A percentile compares a stretch with the other conserved stretches of the same genome.
Evolutionary conservation across 1,139 yeast genomes (phyloP).

Genomic region (Trichomonascaceae sp.): DNA sequence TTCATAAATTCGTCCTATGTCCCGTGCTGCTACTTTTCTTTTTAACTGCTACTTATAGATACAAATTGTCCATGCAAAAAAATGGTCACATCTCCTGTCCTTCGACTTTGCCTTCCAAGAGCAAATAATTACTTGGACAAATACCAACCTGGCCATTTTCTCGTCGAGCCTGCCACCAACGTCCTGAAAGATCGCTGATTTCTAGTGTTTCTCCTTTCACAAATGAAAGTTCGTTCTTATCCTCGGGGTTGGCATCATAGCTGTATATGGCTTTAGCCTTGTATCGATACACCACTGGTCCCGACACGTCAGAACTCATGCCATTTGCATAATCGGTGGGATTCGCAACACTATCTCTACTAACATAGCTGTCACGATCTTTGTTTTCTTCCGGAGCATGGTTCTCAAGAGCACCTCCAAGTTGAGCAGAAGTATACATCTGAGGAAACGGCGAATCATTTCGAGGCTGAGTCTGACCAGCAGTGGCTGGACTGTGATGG

Average conservation of each 20-base stretch:
- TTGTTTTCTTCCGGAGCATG: conserved; percentile 27
- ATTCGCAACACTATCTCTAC: conserved; percentile 10
- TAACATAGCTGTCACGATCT: conserved; percentile 14
- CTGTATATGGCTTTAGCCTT: conserved; percentile 82
- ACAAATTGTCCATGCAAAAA: background rate
- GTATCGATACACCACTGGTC: conserved; percentile 59
- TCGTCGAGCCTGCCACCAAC: conserved; percentile 98
- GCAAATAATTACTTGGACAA: conserved; percentile 92
- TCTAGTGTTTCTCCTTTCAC: conserved; percentile 84
- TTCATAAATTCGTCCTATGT: background rate
- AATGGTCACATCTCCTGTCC: background rate
- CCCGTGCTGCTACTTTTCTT: background rate
- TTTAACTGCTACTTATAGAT: background rate
- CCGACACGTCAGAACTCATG: conserved; percentile 21
- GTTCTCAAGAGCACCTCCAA: conserved; percentile 51
- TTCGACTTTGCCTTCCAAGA: conserved; percentile 34
- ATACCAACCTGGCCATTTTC: conserved; percentile 91
- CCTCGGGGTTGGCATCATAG: conserved; percentile 90
- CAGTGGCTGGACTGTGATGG: background rate
- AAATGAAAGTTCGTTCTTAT: conserved; percentile 87
- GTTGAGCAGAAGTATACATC: conserved; percentile 48
- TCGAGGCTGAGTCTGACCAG: conserved; percentile 4
- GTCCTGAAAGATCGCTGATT: conserved; percentile 89
- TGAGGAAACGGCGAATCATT: conserved; percentile 32
- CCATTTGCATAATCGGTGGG: conserved; percentile 10